Base-by-base conservation (phyloP, 73 alveolate species). In the Diophrys sp. region DNA sequence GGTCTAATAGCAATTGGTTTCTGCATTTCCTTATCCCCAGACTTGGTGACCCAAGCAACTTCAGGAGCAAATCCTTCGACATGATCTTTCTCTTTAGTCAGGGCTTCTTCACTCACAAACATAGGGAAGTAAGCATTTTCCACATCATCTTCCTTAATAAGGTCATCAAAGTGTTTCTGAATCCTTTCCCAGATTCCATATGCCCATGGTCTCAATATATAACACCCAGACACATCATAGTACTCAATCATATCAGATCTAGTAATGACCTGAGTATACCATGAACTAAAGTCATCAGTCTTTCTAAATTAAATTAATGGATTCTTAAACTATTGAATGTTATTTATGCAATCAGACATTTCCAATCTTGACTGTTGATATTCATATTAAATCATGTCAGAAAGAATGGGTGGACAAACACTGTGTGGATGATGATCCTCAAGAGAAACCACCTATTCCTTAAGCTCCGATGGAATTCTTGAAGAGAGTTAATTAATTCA, bases 31-130 rank as follows among this genome's bases (percentile, higher is more conserved):
- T 99, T 90, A 25, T 89, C 88, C 34, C 99, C 99, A 53, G 95
- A 79, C 77, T 89, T 95, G 70, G 99, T 98, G 77, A 98, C 99
- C 99, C 99, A 98, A 18, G 99, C 99, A 24, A 98, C 99, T 94
- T 98, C 99, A 18, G 99, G 99, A 24, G 99, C 96, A 77, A 98
- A 98, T 75, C 99, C 99, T 87, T 95, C 99, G 53, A 98, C 93
- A 77, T 98, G 99, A 32, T 92, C 97, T 83, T 93, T 84, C 79
- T 98, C 99, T 73, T 98, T 97, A 80, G 82, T 89, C 31, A 98
- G 92, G 34, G 99, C 98, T 77, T 94, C 94, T 85, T 95, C 96
- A 54, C 98, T 84, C 29, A 98, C 99, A 75, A 98, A 98, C 98
- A 97, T 94, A 0, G 99, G 99, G 91, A 98, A 98, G 90, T 98